Evolutionary conservation across 2,329 filamentous ascomycete species (phyloP).

Genomic region (Dothistroma septosporum): DNA sequence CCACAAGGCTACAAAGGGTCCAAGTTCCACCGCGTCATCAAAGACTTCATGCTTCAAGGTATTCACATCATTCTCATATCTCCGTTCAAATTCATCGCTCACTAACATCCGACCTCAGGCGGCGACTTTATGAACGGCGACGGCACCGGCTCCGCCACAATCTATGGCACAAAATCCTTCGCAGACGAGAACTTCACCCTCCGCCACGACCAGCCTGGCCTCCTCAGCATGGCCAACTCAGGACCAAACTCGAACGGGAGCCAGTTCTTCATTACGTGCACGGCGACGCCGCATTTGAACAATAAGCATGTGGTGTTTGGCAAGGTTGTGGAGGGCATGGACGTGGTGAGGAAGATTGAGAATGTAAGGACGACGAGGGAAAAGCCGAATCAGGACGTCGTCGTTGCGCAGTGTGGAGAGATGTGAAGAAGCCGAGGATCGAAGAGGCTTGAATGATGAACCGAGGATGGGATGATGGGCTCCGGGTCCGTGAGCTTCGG

Average conservation of each 20-base stretch:
- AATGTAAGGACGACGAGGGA: slow-evolving; percentile 82
- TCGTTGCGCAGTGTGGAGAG: slow-evolving; percentile 84
- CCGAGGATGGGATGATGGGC: no score
- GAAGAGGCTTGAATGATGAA: no score
- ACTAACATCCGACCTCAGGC: background rate
- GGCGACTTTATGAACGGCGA: slow-evolving; percentile 60
- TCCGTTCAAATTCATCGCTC: background rate
- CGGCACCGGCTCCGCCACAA: slow-evolving; percentile 78
- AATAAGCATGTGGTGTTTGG: slow-evolving; percentile 95
- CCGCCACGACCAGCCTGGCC: slow-evolving; percentile 72
- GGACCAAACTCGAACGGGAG: slow-evolving; percentile 90
- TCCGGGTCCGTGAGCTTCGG: no score
- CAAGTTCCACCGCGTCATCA: slow-evolving; percentile 93
- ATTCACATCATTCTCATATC: background rate
- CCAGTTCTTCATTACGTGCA: slow-evolving; percentile 96
- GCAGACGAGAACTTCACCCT: slow-evolving; percentile 84
- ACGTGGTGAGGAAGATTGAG: slow-evolving; percentile 89
- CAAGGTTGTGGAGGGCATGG: slow-evolving; percentile 82
- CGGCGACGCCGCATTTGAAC: slow-evolving; percentile 80
- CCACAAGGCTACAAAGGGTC: slow-evolving; percentile 91
- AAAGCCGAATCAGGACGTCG: slow-evolving; percentile 77
- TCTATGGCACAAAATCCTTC: slow-evolving; percentile 82
- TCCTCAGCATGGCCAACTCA: slow-evolving; percentile 93
- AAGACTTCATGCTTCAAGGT: slow-evolving; percentile 95
- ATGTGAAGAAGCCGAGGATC: slow-evolving; percentile 56